phyloP scores from a whole-genome alignment of 331 rosid species.

The Malus hybrid region DNA sequence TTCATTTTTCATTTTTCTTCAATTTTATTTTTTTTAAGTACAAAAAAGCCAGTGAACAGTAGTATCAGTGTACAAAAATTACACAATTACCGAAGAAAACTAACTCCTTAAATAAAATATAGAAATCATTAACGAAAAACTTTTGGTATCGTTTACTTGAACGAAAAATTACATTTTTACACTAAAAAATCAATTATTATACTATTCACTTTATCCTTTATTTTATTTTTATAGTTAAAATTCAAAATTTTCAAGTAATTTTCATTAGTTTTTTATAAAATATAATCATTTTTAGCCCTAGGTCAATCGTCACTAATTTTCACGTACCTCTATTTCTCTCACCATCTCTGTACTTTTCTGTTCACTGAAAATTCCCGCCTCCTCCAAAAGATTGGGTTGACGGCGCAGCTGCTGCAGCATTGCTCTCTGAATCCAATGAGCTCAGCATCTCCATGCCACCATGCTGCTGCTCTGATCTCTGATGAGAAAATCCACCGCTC shows the following conservation, averaged over 20 bases:
- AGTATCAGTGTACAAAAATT: not conserved
- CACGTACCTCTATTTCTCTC: slow-evolving; percentile 19
- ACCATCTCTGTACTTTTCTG: not conserved
- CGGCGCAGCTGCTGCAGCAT: slow-evolving; percentile 31
- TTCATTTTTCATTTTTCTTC: not conserved
- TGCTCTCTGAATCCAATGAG: slow-evolving; percentile 26
- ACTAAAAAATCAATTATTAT: too few species aligned
- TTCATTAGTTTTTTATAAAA: not conserved
- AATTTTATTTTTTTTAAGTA: not conserved
- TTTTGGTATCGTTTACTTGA: too few species aligned
- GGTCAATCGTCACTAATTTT: slow-evolving; percentile 12
- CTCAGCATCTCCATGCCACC: slow-evolving; percentile 19
- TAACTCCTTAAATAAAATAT: not conserved
- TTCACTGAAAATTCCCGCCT: slow-evolving; percentile 32
- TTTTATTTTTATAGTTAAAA: too few species aligned
- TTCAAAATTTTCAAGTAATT: too few species aligned
- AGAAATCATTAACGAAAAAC: too few species aligned
- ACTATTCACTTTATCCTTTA: too few species aligned
- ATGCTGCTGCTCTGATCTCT: slow-evolving; percentile 10
- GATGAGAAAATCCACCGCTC: slow-evolving; percentile 50
- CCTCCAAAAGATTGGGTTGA: slow-evolving; percentile 36
- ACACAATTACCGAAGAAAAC: slow-evolving; percentile 32
- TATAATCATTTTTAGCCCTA: not conserved
- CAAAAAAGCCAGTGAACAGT: not conserved
- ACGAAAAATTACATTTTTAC: too few species aligned